These are phyloP conservation scores for Cryomyces antarcticus DNA, from an alignment of 495 filamentous ascomycete species.

Conservation along the genomic window DNA sequence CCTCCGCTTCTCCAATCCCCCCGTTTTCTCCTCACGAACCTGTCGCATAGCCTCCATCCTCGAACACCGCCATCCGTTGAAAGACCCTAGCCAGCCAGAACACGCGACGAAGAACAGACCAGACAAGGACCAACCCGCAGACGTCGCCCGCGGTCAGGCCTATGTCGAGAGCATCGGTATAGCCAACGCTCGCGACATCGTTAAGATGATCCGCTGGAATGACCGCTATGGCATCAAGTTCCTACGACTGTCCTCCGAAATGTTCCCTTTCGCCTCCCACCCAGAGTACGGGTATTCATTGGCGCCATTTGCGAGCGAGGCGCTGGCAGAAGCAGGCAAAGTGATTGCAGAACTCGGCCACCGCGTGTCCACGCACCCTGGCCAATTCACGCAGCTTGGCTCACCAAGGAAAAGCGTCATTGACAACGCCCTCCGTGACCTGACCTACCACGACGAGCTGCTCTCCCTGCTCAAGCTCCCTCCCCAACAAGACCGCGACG, in stretches of 20 bases:
- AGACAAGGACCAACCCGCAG: constrained; percentile 44
- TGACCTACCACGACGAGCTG: constrained; percentile 81
- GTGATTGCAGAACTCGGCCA: constrained; percentile 68
- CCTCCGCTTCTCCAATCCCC: constrained; percentile 62
- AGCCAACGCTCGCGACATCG: constrained; percentile 63
- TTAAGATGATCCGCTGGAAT: constrained; percentile 83
- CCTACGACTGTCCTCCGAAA: constrained; percentile 78
- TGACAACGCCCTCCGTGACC: constrained; percentile 52
- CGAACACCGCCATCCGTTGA: constrained; percentile 67
- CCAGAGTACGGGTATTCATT: constrained; percentile 72
- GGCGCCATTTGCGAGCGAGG: constrained; percentile 65
- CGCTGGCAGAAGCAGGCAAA: constrained; percentile 53
- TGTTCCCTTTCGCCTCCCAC: constrained; percentile 93
- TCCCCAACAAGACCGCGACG: constrained; percentile 63
- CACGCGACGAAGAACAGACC: constrained; percentile 69
- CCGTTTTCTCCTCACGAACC: constrained; percentile 79
- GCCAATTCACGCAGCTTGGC: constrained; percentile 74
- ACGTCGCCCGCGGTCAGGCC: constrained; percentile 37
- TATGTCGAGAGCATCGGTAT: constrained; percentile 65
- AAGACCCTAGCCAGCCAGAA: constrained; percentile 50
- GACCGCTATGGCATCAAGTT: constrained; percentile 85
- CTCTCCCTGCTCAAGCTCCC: constrained; percentile 59
- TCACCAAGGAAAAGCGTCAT: constrained; percentile 60
- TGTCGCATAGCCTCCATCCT: constrained; percentile 82
- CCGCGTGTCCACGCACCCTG: constrained; percentile 75